A percentile compares a stretch with the other conserved stretches of the same genome.
These are phyloP conservation scores for Phytophthora chlamydospora DNA, from an alignment of 352 stramenopile species.

Conservation along the genomic window DNA sequence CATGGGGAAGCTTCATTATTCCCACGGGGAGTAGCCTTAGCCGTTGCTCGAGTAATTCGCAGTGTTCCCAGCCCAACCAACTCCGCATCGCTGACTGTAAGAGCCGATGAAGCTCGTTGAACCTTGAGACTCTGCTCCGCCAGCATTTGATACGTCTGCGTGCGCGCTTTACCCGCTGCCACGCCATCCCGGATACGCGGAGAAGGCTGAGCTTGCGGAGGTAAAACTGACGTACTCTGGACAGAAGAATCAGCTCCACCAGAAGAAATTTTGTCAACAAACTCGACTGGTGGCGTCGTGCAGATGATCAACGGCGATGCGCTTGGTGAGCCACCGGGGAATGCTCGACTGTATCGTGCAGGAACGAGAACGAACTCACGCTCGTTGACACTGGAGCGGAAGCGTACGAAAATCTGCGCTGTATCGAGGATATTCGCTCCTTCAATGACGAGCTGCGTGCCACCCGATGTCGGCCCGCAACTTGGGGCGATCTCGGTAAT, in stretches of 20 bases:
- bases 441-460: slow-evolving; percentile 67
- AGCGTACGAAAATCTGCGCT: slow-evolving; percentile 79
- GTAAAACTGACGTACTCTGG: slow-evolving; percentile 9
- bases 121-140: slow-evolving; percentile 58
- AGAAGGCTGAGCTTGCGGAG: slow-evolving; percentile 20
- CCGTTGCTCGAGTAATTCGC: slow-evolving; percentile 25
- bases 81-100: slow-evolving; percentile 9
- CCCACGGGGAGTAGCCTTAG: slow-evolving; percentile 13
- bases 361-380: slow-evolving; percentile 69
- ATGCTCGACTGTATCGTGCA: slow-evolving; percentile 56
- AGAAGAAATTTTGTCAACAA: slow-evolving; percentile 46
- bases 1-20: slow-evolving; percentile 9
- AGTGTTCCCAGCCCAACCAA: slow-evolving; percentile 13
- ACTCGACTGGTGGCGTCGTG: slow-evolving; percentile 57
- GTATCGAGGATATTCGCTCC: slow-evolving; percentile 68
- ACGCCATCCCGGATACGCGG: slow-evolving; percentile 35
- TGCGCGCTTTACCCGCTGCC: slow-evolving; percentile 42
- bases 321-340: slow-evolving; percentile 62
- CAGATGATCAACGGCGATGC: slow-evolving; percentile 64
- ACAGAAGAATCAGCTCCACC: slow-evolving; percentile 7
- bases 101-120: slow-evolving; percentile 14
- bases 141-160: slow-evolving; percentile 63
- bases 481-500: slow-evolving; percentile 64
- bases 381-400: slow-evolving; percentile 64
- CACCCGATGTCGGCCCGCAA: slow-evolving; percentile 62